Conservation (phyloP, 1,284 basidiomycete genomes). For the Cutaneotrichosporon cyanovorans region DNA sequence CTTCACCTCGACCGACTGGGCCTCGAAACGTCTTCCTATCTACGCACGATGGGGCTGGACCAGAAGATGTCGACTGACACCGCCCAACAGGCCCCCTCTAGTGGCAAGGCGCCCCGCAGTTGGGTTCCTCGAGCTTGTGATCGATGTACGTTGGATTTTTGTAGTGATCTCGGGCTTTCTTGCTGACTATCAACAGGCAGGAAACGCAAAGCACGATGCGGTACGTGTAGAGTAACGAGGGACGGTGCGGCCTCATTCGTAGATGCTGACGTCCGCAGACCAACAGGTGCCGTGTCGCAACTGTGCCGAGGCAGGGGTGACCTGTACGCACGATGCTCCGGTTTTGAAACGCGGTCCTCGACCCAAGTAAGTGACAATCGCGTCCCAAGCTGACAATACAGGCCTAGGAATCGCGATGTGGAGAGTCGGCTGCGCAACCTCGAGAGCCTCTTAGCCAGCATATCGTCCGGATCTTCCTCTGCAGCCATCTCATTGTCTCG, state of each 20-base stretch:
- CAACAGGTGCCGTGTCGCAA: conserved; percentile 27
- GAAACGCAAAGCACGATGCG: conserved; percentile 30
- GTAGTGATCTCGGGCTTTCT: no score
- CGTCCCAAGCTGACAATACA: conserved; percentile 3
- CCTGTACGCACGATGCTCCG: conserved; percentile 29
- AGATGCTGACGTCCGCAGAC: conserved; percentile 16
- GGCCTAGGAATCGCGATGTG: conserved; percentile 22
- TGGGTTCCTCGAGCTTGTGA: conserved; percentile 28
- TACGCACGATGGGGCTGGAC: neutral
- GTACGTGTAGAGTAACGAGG: conserved; percentile 7
- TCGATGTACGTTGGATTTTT: conserved; percentile 17
- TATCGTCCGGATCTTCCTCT: conserved; percentile 17
- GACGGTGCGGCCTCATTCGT: neutral
- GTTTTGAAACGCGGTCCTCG: conserved; percentile 30
- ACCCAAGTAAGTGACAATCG: conserved; percentile 19
- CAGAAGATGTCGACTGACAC: conserved; percentile 4
- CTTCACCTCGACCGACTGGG: no score
- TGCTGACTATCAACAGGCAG: conserved; percentile 17
- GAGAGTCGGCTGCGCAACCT: conserved; percentile 28
- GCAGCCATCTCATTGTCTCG: conserved; percentile 19
- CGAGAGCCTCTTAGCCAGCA: conserved; percentile 25
- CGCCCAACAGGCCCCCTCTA: conserved; percentile 13
- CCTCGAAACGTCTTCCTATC: neutral
- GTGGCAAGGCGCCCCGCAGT: conserved; percentile 19
- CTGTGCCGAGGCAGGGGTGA: conserved; percentile 23